Evolutionary conservation across 768 basidiomycete genomes (phyloP).

Genomic region (Termitomyces sp.): DNA sequence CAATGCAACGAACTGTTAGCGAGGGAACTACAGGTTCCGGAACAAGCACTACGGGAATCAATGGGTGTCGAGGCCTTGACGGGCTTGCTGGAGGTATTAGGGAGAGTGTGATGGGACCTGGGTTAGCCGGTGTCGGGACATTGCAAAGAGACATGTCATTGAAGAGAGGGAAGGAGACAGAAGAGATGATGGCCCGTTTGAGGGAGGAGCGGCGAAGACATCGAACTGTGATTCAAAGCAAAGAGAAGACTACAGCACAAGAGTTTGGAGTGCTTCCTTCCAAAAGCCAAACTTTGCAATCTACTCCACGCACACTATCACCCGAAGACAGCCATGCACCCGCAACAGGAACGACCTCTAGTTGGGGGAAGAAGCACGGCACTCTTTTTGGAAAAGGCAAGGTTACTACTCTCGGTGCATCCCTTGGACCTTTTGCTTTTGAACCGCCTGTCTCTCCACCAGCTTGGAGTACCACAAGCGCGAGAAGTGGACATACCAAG

Average conservation of each 20-base stretch:
- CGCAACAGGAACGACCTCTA: constrained; percentile 45
- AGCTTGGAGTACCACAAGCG: constrained; percentile 30
- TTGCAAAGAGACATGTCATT: constrained; percentile 37
- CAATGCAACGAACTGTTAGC: constrained; percentile 45
- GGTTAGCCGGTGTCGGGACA: constrained; percentile 42
- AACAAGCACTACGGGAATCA: constrained; percentile 28
- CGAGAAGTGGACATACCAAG: constrained; percentile 17
- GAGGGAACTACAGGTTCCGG: constrained; percentile 29
- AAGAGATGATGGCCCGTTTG: constrained; percentile 22
- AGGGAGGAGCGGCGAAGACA: constrained; percentile 16
- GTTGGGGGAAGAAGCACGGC: constrained; percentile 54
- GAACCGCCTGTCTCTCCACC: constrained; percentile 63
- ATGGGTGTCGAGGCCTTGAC: constrained; percentile 17
- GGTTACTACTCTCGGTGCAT: constrained; percentile 30
- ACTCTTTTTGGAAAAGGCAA: constrained; percentile 30
- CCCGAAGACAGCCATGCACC: constrained; percentile 19
- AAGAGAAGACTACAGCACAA: constrained; percentile 17
- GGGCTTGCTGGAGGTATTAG: constrained; percentile 15
- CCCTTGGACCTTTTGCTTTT: constrained; percentile 64
- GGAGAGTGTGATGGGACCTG: constrained; percentile 36
- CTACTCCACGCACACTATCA: background rate
- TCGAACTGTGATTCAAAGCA: constrained; percentile 9
- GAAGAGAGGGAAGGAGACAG: constrained; percentile 35
- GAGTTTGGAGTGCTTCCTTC: constrained; percentile 24
- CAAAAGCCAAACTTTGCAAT: constrained; percentile 18